Evolutionary conservation across 2,329 filamentous ascomycete species (phyloP).

Genomic region (Pseudopithomyces chartarum): DNA sequence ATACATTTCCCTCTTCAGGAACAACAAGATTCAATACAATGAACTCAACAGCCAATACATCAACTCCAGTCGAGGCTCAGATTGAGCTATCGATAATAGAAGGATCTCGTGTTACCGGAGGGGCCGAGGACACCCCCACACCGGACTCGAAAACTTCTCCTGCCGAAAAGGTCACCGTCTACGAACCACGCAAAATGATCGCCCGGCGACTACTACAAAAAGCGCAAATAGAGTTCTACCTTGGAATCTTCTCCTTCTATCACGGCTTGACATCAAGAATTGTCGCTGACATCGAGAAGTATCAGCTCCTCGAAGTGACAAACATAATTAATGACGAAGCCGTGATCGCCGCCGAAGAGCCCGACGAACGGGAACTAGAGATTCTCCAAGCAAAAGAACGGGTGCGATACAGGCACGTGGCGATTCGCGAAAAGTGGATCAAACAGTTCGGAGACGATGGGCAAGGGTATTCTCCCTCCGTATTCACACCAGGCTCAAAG

Average conservation of each 20-base stretch:
- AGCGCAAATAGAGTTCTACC: not conserved
- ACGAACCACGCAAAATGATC: not conserved
- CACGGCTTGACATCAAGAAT: not conserved
- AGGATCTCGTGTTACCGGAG: too few species aligned
- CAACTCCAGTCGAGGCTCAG: too few species aligned
- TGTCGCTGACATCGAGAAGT: not conserved
- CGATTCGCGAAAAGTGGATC: not conserved
- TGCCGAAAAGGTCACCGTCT: too few species aligned
- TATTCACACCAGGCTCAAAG: too few species aligned
- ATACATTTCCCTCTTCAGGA: too few species aligned
- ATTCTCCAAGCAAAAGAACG: not conserved
- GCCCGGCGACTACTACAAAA: too few species aligned
- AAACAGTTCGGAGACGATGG: not conserved
- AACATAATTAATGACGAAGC: not conserved
- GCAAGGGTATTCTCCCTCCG: too few species aligned
- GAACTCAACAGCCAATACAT: too few species aligned
- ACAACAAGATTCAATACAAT: too few species aligned
- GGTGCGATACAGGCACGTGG: not conserved
- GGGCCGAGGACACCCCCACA: too few species aligned
- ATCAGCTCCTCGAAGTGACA: not conserved
- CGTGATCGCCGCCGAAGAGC: not conserved
- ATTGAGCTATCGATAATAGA: too few species aligned
- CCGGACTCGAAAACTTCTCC: too few species aligned
- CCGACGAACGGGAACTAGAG: not conserved
- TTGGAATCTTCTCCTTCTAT: not conserved